Evolutionary conservation across 2,329 filamentous ascomycete species (phyloP).

Genomic region (Venturia asperata): DNA sequence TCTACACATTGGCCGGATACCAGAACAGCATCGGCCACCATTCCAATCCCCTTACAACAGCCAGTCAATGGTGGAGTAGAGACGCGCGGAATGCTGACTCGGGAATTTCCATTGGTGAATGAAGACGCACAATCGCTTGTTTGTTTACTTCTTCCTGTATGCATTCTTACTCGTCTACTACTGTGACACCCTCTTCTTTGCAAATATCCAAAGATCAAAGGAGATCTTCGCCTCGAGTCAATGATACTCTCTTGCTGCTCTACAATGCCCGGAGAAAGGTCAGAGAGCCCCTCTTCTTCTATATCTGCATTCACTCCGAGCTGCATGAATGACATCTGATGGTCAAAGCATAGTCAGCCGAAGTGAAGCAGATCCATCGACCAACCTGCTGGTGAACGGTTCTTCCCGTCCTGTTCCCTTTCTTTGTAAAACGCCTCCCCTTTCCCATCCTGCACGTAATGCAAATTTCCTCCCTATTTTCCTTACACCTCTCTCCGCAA

Average conservation of each 20-base stretch:
- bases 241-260: background rate
- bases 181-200: background rate
- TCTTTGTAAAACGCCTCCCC: background rate
- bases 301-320: background rate
- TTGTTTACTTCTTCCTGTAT: background rate
- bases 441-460: background rate
- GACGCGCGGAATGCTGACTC: too few species aligned
- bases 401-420: background rate
- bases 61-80: too few species aligned
- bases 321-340: background rate
- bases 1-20: too few species aligned
- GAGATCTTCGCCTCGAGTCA: background rate
- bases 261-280: background rate
- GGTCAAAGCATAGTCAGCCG: background rate
- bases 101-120: background rate
- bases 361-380: background rate
- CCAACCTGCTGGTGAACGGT: background rate
- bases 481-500: background rate
- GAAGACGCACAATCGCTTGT: background rate
- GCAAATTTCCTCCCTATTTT: conserved; percentile 1
- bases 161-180: background rate
- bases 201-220: background rate
- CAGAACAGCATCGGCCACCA: too few species aligned
- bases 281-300: background rate
- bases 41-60: too few species aligned